phyloP scores from a whole-genome alignment of 2,329 filamentous ascomycete species.

The Cadophora sp. region DNA sequence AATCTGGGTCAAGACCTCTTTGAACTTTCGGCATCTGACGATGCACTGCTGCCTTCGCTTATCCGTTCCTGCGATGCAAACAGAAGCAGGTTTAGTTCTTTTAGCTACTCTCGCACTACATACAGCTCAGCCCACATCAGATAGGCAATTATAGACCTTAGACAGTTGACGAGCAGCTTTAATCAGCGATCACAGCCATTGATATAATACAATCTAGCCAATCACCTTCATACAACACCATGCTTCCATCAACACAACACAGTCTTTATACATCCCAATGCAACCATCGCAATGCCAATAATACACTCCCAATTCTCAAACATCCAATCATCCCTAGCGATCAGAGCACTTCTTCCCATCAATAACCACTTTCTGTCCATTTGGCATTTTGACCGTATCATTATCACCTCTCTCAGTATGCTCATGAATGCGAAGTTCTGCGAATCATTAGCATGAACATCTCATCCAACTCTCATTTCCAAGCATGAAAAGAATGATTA shows the following conservation, averaged over 20 bases:
- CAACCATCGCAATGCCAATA: constrained; percentile 12
- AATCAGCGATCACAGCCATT: neutral
- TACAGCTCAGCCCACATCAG: too few relatives aligned
- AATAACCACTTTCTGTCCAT: constrained; percentile 44
- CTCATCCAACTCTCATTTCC: neutral
- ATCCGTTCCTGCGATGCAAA: too few relatives aligned
- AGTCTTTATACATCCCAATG: neutral
- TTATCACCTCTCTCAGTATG: constrained; percentile 93
- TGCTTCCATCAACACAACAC: neutral
- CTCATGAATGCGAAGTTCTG: constrained; percentile 88
- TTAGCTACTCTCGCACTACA: too few relatives aligned
- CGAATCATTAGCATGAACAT: constrained; percentile 8
- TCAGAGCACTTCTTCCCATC: constrained; percentile 44
- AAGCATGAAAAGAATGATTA: constrained; percentile 29
- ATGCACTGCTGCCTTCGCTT: too few relatives aligned
- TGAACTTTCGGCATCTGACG: too few relatives aligned
- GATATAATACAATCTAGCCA: constrained; percentile 2
- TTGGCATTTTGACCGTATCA: constrained; percentile 76
- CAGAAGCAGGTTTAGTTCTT: too few relatives aligned
- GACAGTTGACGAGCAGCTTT: neutral
- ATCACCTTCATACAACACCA: neutral
- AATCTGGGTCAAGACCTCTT: too few relatives aligned
- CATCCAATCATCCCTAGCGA: constrained; percentile 3
- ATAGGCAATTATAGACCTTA: too few relatives aligned
- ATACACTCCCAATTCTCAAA: neutral